Conservation (phyloP, 306 rosid species). For the Cucumis melo region DNA sequence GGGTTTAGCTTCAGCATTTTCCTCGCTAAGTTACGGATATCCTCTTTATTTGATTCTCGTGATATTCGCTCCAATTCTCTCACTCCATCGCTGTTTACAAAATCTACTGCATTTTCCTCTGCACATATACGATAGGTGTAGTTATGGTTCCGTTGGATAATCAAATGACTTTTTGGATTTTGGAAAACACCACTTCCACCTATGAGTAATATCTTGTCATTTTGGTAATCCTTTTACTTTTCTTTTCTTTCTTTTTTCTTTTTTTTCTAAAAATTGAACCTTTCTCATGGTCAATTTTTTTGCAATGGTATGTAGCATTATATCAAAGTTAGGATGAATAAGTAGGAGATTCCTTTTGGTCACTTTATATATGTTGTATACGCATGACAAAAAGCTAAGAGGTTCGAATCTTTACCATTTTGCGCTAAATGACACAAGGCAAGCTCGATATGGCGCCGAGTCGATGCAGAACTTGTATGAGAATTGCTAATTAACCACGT, state of each 20-base stretch:
- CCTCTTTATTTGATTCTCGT: conserved; percentile 36
- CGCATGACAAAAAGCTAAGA: not conserved
- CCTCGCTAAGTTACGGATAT: conserved; percentile 47
- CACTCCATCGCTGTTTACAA: conserved; percentile 31
- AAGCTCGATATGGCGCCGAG: conserved; percentile 52
- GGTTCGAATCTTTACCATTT: conserved; percentile 28
- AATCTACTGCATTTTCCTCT: conserved; percentile 44
- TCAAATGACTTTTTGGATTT: too few relatives aligned
- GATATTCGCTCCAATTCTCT: conserved; percentile 41
- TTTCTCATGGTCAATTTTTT: too few relatives aligned
- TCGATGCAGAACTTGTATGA: conserved; percentile 29
- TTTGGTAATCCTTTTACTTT: too few relatives aligned
- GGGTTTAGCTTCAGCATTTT: conserved; percentile 29
- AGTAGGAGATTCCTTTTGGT: not conserved
- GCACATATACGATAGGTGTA: not conserved
- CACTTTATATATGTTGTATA: not conserved
- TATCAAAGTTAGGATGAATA: not conserved
- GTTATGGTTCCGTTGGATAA: too few relatives aligned
- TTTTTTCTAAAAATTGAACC: too few relatives aligned
- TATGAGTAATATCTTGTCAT: too few relatives aligned
- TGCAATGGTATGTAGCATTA: too few relatives aligned
- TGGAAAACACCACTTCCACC: too few relatives aligned
- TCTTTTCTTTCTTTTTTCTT: too few relatives aligned
- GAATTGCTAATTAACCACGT: conserved; percentile 39
- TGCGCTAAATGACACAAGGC: conserved; percentile 61